These are phyloP conservation scores for Calendula officinalis DNA, from an alignment of 129 eudicot genomes.

Conservation along the genomic window DNA sequence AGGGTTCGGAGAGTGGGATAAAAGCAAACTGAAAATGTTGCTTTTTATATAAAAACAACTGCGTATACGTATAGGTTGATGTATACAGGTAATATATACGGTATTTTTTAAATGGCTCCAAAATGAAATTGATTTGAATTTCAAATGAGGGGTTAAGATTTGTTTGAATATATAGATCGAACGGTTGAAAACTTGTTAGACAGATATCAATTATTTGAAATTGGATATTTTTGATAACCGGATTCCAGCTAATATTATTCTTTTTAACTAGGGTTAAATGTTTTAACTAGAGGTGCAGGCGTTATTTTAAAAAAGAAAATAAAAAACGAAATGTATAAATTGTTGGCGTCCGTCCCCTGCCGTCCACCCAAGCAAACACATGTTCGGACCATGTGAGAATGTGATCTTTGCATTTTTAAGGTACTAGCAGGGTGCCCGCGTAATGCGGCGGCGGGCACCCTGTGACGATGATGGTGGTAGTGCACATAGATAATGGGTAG, in stretches of 20 bases:
- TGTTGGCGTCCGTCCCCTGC: conserved; percentile 23
- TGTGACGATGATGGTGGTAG: too few relatives aligned
- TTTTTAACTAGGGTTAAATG: conserved; percentile 28
- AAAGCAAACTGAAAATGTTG: not conserved
- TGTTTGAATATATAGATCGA: not conserved
- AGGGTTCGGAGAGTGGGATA: conserved; percentile 16
- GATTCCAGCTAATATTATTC: conserved; percentile 30
- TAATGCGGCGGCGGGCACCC: too few relatives aligned
- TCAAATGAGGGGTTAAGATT: conserved; percentile 23
- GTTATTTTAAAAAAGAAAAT: not conserved
- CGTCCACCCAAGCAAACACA: conserved; percentile 17
- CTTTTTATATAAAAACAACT: conserved; percentile 12
- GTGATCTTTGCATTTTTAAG: conserved; percentile 8
- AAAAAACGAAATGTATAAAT: conserved; percentile 12
- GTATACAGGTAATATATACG: conserved; percentile 5
- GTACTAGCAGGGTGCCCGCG: too few relatives aligned
- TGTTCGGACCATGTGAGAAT: conserved; percentile 22
- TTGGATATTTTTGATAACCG: not conserved
- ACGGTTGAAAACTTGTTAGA: conserved; percentile 6
- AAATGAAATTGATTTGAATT: conserved; percentile 28
- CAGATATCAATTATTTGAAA: conserved; percentile 3
- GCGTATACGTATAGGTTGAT: not conserved
- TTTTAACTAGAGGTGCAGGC: conserved; percentile 30
- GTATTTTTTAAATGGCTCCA: conserved; percentile 30
- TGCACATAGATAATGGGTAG: too few relatives aligned